Evolutionary conservation across 75 land plant genomes (phyloP).

Genomic region (Sequoia sempervirens): DNA sequence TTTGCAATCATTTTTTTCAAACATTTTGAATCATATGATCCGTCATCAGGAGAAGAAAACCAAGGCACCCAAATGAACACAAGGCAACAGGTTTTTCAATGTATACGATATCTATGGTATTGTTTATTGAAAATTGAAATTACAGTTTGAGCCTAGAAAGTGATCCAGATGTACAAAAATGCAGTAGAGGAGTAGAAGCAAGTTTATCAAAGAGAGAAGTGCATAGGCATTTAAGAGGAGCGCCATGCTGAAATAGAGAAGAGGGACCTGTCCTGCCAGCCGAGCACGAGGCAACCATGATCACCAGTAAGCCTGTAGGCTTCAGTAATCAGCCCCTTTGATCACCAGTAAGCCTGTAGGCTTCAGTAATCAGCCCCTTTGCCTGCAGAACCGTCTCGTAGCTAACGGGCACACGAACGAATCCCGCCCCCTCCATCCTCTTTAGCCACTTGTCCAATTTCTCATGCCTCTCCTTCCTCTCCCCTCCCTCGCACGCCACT

Average conservation of each 20-base stretch:
- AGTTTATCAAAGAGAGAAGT: no score
- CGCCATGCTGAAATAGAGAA: slow-evolving; percentile 81
- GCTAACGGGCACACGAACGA: slow-evolving; percentile 37
- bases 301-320: slow-evolving; percentile 39
- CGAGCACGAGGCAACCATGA: slow-evolving; percentile 52
- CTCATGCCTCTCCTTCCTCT: slow-evolving; percentile 72
- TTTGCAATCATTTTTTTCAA: no score
- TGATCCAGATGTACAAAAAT: no score
- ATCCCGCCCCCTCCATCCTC: slow-evolving; percentile 53
- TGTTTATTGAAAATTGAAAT: no score
- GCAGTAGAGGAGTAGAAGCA: no score
- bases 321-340: slow-evolving; percentile 35
- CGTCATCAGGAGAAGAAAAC: no score
- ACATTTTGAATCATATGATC: no score
- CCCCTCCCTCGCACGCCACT: slow-evolving; percentile 67
- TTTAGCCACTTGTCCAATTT: slow-evolving; percentile 51
- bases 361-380: slow-evolving; percentile 37
- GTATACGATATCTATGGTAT: no score
- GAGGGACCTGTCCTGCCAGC: slow-evolving; percentile 82
- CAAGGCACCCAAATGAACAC: no score
- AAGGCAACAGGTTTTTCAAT: no score
- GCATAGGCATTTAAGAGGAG: not conserved
- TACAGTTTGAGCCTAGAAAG: no score
- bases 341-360: slow-evolving; percentile 31
- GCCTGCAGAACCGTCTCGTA: slow-evolving; percentile 40